Percentiles rank a stretch among this genome's conserved stretches.
phyloP scores from a whole-genome alignment of 2,329 filamentous ascomycete species.

The Aspergillus bombycis region DNA sequence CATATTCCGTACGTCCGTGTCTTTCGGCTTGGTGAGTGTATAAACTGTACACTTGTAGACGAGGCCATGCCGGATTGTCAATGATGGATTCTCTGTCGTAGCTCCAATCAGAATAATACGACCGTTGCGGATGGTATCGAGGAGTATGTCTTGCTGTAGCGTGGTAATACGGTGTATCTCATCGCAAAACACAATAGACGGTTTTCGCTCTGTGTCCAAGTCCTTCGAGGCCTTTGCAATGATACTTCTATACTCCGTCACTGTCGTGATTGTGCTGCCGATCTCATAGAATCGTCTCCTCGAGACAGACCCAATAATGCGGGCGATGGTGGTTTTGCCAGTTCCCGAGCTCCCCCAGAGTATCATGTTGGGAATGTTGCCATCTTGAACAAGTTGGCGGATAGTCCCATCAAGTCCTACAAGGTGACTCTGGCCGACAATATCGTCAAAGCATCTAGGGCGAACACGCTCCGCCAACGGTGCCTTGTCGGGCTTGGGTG shows the following conservation, averaged over 20 bases:
- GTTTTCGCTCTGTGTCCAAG: conserved; percentile 89
- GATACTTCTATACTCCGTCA: conserved; percentile 91
- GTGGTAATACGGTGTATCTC: conserved; percentile 62
- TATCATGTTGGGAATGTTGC: no score
- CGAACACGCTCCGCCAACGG: conserved; percentile 94
- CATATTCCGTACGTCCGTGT: conserved; percentile 71
- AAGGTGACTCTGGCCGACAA: no score
- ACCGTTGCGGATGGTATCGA: conserved; percentile 88
- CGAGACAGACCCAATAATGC: no score
- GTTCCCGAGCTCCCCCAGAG: no score
- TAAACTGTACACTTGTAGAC: conserved; percentile 86
- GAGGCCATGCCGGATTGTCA: conserved; percentile 86
- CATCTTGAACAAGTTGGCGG: no score
- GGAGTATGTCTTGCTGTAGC: conserved; percentile 90
- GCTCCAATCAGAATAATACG: conserved; percentile 87
- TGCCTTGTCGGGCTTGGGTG: conserved; percentile 45
- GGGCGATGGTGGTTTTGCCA: no score
- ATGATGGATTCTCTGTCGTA: conserved; percentile 93
- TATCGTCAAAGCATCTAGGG: conserved; percentile 70
- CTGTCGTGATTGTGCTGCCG: conserved; percentile 86
- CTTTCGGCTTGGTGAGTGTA: conserved; percentile 73
- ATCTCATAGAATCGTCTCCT: conserved; percentile 68
- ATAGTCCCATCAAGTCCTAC: no score
- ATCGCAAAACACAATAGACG: conserved; percentile 82
- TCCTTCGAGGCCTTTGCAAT: conserved; percentile 84